These are phyloP conservation scores for Dioszegia crocea DNA, from an alignment of 768 basidiomycete species.

Conservation along the genomic window DNA sequence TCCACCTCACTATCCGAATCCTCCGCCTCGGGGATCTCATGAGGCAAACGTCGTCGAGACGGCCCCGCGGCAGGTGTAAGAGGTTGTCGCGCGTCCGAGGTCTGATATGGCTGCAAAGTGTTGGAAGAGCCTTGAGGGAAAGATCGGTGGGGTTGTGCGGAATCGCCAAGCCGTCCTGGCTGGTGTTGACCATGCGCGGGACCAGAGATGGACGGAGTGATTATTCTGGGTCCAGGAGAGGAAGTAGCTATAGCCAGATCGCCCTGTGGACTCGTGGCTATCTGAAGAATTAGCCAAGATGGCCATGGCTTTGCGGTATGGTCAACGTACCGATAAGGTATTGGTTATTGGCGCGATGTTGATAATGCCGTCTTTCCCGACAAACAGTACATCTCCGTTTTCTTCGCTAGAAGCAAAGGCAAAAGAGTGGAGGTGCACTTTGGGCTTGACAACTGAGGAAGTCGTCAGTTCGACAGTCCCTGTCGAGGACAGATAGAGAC, in stretches of 20 bases:
- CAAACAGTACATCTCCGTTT: conserved; percentile 33
- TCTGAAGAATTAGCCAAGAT: not conserved
- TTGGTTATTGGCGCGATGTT: conserved; percentile 35
- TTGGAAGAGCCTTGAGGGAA: not conserved
- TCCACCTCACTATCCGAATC: conserved; percentile 17
- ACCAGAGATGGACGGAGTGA: not conserved
- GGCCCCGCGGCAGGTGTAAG: conserved; percentile 10
- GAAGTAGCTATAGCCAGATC: conserved; percentile 3
- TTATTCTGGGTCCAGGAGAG: not conserved
- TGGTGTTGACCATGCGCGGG: not conserved
- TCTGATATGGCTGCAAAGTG: not conserved
- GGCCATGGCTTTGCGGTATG: conserved; percentile 1
- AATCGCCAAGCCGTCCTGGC: not conserved
- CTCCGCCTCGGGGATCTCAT: conserved; percentile 3
- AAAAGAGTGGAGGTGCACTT: conserved; percentile 35
- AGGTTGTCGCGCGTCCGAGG: not conserved
- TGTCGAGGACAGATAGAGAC: not conserved
- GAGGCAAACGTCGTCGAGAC: not conserved
- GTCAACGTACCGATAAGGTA: conserved; percentile 20
- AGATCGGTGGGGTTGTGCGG: not conserved
- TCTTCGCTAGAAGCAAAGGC: conserved; percentile 19
- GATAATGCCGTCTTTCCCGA: conserved; percentile 41
- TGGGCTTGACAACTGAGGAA: conserved; percentile 31
- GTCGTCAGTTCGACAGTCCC: conserved; percentile 1
- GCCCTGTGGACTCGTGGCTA: conserved; percentile 5